A percentile compares a stretch with the other conserved stretches of the same genome.
Evolutionary conservation across 2,329 filamentous ascomycete genomes (phyloP).

Genomic region (Nothophoma quercina): DNA sequence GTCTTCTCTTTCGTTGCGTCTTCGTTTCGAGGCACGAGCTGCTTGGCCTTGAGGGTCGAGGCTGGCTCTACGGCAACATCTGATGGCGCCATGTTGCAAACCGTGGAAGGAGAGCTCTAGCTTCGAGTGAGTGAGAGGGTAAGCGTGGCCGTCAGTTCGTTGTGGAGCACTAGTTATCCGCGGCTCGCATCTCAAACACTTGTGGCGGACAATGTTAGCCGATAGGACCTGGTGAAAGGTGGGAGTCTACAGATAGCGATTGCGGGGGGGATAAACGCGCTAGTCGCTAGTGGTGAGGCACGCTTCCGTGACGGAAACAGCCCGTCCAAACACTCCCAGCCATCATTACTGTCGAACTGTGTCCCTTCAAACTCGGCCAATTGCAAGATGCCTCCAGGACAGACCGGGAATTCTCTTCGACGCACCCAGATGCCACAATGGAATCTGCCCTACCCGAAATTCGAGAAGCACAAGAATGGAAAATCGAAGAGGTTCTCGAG

Average conservation of each 20-base stretch:
- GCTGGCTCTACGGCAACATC: constrained; percentile 26
- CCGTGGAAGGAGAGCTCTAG: background rate
- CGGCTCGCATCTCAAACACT: too few species aligned
- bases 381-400: too few species aligned
- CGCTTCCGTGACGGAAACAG: too few species aligned
- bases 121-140: background rate
- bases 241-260: background rate
- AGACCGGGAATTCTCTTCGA: too few species aligned
- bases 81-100: constrained; percentile 46
- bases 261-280: background rate
- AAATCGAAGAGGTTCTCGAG: background rate
- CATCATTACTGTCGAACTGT: too few species aligned
- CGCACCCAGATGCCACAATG: too few species aligned
- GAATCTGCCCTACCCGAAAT: too few species aligned
- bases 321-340: too few species aligned
- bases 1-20: constrained; percentile 39
- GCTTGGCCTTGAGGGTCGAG: constrained; percentile 22
- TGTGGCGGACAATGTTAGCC: background rate
- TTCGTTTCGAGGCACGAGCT: constrained; percentile 28
- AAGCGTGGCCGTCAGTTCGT: background rate
- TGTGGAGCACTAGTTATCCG: background rate
- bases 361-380: too few species aligned
- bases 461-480: background rate
- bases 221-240: background rate
- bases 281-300: too few species aligned